Evolutionary conservation across 75 land plant genomes (phyloP).

Genomic region (Larix kaempferi): DNA sequence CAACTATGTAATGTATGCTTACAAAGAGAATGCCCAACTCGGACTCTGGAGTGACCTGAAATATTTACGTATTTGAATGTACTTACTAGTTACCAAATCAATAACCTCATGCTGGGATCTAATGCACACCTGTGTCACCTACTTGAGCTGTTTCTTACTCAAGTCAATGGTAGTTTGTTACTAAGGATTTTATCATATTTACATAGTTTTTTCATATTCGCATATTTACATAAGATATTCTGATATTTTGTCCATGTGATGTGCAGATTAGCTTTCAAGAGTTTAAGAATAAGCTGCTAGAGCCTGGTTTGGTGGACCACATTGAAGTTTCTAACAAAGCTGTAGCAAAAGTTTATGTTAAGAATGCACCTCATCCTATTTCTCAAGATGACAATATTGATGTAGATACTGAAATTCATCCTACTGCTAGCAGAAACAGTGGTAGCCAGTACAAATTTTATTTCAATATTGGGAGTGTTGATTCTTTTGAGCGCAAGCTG

Average conservation of each 20-base stretch:
- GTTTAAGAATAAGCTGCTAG: conserved; percentile 55
- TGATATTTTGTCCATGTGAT: not conserved
- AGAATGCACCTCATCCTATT: conserved; percentile 1
- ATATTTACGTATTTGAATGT: too few species aligned
- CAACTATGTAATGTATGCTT: too few species aligned
- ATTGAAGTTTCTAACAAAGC: conserved; percentile 45
- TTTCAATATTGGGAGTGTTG: conserved; percentile 57
- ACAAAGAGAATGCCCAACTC: too few species aligned
- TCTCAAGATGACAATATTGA: conserved; percentile 11
- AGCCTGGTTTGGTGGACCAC: conserved; percentile 46
- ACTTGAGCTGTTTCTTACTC: too few species aligned
- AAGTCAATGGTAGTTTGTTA: too few species aligned
- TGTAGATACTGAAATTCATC: conserved; percentile 17
- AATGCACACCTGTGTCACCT: too few species aligned
- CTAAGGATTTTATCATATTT: too few species aligned
- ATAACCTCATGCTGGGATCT: too few species aligned
- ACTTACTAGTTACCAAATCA: too few species aligned
- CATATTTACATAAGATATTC: not conserved
- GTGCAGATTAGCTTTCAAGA: conserved; percentile 63
- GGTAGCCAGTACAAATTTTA: conserved; percentile 38
- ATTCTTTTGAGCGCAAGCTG: conserved; percentile 58
- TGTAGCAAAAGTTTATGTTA: conserved; percentile 46
- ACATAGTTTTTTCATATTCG: too few species aligned
- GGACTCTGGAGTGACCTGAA: too few species aligned
- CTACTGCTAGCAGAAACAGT: not conserved